Base-by-base conservation (phyloP, 352 stramenopile species). In the Blastocystis sp. region DNA sequence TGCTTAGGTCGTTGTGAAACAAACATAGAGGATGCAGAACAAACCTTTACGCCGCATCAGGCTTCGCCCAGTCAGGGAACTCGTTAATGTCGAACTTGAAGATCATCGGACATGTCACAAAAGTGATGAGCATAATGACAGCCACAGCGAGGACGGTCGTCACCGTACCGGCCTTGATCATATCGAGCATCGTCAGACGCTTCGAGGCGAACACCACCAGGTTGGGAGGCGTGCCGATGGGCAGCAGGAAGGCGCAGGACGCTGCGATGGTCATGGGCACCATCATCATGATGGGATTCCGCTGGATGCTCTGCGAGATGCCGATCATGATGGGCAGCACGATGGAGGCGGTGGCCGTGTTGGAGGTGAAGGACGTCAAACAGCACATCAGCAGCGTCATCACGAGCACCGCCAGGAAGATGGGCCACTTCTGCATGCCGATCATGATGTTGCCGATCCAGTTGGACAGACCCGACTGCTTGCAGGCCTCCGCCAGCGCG, bases 311-410 rank as follows among this genome's bases (percentile, higher is more conserved):
- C 43, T 71, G n/a, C 3, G 74, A 17, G 19, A 84, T 84, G 34
- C 74, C 62, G 4, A 84, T 48, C 74, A 84, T 84, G 17, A 84
- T 40, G 24, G 74, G 74, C 59, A 84, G 43, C 59, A 84, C 6
- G 21, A 84, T 84, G 48, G 45, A 65, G 62, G 74, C 74, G n/a
- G 74, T 84, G 10, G 74, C 74, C 3, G 74, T 84, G 19, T 84
- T 84, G 3, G 74, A 84, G 34, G 74, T 84, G 74, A 84, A 84
- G 28, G 74, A 84, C 4, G 74, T 84, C 3, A 84, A 6, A 1
- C 62, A 34, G 48, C 74, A 84, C 28, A 84, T 40, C 3, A 84
- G 34, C 2, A 84, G 19, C 0, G 74, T 71, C 21, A 84, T 84
- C 2, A 0, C 24, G 0, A 84, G 14, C 19, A 84, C 64, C 14